phyloP scores from a whole-genome alignment of 495 filamentous ascomycete species.

The Thozetella sp. region DNA sequence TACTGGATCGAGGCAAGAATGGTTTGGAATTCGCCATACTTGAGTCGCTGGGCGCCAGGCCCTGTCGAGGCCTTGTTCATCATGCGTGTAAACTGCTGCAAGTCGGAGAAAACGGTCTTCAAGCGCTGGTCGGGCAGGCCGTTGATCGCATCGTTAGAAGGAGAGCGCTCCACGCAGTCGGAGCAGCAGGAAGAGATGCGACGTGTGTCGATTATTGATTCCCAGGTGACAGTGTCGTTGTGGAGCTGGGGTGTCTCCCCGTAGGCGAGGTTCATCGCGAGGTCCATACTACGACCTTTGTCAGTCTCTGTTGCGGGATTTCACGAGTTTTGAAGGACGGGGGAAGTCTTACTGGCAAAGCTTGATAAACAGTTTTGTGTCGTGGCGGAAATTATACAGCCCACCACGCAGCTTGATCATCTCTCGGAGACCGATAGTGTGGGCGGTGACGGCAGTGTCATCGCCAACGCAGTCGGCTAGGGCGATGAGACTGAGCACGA shows the following conservation, averaged over 20 bases:
- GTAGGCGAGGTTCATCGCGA: neutral
- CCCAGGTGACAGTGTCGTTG: neutral
- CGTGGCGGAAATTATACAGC: constrained; percentile 16
- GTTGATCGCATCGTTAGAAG: neutral
- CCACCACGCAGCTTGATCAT: constrained; percentile 39
- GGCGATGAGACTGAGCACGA: constrained; percentile 27
- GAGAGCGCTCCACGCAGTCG: neutral
- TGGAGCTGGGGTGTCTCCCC: neutral
- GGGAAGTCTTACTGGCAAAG: constrained; percentile 20
- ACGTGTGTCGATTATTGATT: neutral
- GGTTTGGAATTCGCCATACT: neutral
- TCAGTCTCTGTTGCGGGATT: neutral
- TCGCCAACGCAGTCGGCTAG: constrained; percentile 31
- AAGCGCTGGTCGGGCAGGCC: neutral
- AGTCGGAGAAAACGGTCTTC: neutral
- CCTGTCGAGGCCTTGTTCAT: neutral
- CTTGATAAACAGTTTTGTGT: constrained; percentile 28
- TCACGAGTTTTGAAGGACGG: neutral
- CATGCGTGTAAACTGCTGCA: neutral
- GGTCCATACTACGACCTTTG: neutral
- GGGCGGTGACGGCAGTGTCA: constrained; percentile 25
- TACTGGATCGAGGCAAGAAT: neutral
- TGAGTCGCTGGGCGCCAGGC: neutral
- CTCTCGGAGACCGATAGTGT: constrained; percentile 36
- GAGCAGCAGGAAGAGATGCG: neutral